Evolutionary conservation across 768 basidiomycete species (phyloP), one percentile per base, ranked within the genome.

Genomic region (Nidula microcarpa): DNA sequence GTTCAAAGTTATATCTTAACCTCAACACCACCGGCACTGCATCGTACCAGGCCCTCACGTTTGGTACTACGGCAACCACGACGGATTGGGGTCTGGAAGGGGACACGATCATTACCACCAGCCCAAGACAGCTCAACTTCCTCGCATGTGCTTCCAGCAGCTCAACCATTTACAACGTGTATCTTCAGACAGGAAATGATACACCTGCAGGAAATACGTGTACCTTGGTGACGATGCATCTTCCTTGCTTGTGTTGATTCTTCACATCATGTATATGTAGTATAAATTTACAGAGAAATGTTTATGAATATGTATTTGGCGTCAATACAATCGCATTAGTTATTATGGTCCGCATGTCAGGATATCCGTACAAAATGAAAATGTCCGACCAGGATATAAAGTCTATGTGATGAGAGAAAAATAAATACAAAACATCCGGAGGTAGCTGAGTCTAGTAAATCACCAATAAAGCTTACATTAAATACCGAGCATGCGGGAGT

Each of bases 31-130:
- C 59, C 49, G 75, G 66, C 8, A 66, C 77, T 33, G 67, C 76
- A 6, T 78, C 78, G 7, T 83, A 80, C 65, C 74, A 78, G 59
- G 61, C 77, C 10, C 64, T 84, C 45, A 73, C 71, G 1, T 70
- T 82, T 47, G 74, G 70, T 48, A 56, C 68, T 1, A 73, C 76
- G 0, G 77, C 81, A 10, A 72, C 67, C 4, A 82, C 80, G 16
- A 78, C 76, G 6, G 70, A 80, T 58, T 82, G 81, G 81, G 78
- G 72, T 35, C 70, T 84, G 36, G 80, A 81, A 62, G 81, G 81
- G 9, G 82, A 84, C 57, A 81, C 82, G 11, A 82, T 82, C 60
- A 79, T 84, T 61, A 81, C 75, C 23, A 79, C 75, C 5, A 65
- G 60, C 53, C 80, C 78, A 17, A 66, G 78, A 35, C 74, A 79